Evolutionary conservation across 495 filamentous ascomycete species (phyloP).

Genomic region (Podospora pseudoanserina): DNA sequence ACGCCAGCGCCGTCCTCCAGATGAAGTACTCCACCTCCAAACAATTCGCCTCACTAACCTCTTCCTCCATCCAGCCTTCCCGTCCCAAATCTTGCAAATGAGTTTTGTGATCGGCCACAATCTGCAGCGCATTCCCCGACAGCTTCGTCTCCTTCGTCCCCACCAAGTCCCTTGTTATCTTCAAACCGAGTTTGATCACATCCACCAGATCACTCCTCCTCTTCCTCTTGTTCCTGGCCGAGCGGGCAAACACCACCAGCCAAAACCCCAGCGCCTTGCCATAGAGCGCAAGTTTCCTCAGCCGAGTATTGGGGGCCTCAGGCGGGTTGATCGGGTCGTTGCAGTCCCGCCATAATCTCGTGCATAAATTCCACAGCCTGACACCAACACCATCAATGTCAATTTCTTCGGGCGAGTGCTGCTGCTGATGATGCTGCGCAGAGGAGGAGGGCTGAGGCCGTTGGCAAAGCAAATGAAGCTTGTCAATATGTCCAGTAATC

Average conservation of each 20-base stretch:
- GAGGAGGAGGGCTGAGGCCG: constrained; percentile 9
- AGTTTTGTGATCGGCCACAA: constrained; percentile 61
- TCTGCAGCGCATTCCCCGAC: constrained; percentile 57
- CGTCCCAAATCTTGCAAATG: constrained; percentile 43
- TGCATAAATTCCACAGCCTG: constrained; percentile 66
- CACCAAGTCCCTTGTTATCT: constrained; percentile 37
- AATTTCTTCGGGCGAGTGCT: constrained; percentile 17
- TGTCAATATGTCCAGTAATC: constrained; percentile 34
- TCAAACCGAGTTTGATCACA: constrained; percentile 64
- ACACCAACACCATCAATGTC: constrained; percentile 55
- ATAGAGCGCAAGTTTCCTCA: constrained; percentile 31
- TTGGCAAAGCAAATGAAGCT: constrained; percentile 26
- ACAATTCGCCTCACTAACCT: constrained; percentile 33
- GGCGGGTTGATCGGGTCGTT: neutral
- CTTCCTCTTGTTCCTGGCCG: constrained; percentile 12
- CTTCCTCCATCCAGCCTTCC: constrained; percentile 26
- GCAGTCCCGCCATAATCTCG: constrained; percentile 42
- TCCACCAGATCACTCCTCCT: constrained; percentile 39
- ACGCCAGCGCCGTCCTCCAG: constrained; percentile 66
- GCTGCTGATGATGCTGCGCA: neutral
- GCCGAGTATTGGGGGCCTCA: neutral
- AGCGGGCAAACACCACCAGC: constrained; percentile 58
- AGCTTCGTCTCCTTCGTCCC: constrained; percentile 54
- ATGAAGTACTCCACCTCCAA: constrained; percentile 65
- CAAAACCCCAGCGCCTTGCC: constrained; percentile 66